Percentiles rank a stretch among this genome's conserved stretches.
Conservation (phyloP, 108 stramenopile species). For the Nitzschia putrida region DNA sequence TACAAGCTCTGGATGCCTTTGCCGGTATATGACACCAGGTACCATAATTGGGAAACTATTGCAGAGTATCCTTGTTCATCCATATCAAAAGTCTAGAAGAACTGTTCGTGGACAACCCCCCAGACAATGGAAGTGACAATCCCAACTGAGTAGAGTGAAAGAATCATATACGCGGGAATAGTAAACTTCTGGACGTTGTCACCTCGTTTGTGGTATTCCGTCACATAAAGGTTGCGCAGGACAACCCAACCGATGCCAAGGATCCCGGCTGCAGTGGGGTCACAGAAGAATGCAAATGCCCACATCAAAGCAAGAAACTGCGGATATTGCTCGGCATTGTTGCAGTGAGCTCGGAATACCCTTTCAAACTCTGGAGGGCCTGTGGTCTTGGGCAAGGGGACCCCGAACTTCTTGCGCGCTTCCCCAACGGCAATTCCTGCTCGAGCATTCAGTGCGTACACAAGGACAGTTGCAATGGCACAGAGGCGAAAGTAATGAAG, state of each 20-base stretch:
- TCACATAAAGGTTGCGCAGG: neutral
- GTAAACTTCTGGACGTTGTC: neutral
- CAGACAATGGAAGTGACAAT: neutral
- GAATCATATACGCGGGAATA: neutral
- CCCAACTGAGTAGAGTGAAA: neutral
- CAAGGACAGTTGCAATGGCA: neutral
- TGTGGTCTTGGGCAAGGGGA: neutral
- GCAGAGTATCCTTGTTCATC: too few species aligned
- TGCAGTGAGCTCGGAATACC: neutral
- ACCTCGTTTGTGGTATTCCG: neutral
- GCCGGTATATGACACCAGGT: too few species aligned
- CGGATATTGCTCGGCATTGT: slow-evolving; percentile 1
- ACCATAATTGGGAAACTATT: too few species aligned
- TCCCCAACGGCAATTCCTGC: neutral
- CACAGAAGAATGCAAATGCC: neutral
- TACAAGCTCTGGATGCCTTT: too few species aligned
- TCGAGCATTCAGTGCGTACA: neutral
- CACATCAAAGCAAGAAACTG: neutral
- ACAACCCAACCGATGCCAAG: neutral
- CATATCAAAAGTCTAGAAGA: too few species aligned
- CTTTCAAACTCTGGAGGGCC: neutral
- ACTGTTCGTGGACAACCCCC: too few species aligned
- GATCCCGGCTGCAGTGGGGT: neutral
- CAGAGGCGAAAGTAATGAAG: neutral
- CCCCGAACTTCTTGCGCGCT: neutral